Base-by-base conservation (phyloP, 352 stramenopile species). In the Peronospora farinosa region DNA sequence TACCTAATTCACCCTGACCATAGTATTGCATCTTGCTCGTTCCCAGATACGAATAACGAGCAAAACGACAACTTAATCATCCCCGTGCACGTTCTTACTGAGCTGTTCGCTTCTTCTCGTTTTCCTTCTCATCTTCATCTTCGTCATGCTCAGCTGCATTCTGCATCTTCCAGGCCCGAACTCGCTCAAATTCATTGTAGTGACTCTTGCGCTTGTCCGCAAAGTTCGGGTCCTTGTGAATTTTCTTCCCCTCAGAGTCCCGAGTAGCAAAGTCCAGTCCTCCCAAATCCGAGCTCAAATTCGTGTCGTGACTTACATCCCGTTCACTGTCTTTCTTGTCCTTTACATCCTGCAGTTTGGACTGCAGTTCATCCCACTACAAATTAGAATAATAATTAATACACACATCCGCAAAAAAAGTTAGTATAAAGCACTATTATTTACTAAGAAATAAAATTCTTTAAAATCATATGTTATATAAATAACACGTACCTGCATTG, bases 131-230 rank as follows among this genome's bases (percentile, higher is more conserved):
- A 12, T 65, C 16, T 2, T 56, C 43, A 11, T 76, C 57, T 0
- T 76, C 55, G 2, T 79, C 65, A 10, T 74, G 42, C 3, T 77
- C 69, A 0, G 73, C 23, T 30, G 51, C 44, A 50, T 91, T 78
- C 41, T 69, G 45, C 64, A 83, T 68, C 17, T 75, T 72, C 78
- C 78, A 90, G 39, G 70, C 67, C 17, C 82, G 81, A 57, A 90
- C 62, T 17, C 64, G 40, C 48, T 90, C 68, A 47, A 86, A 90
- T 48, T 92, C 81, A 44, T 92, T 92, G 72, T 92, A 92, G 64
- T 92, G 81, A 48, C 46, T 54, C 51, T 92, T 92, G 47, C 81
- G 78, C 62, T 90, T 88, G 33, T 79, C 67, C 0, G 65, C 58
- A 50, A 92, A 92, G 39, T 74, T 54, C 0, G 74, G 74, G 41